Evolutionary conservation across 345 rosid genomes (phyloP), one percentile per base, ranked within the genome.

Genomic region (Melaleuca quinquenervia): DNA sequence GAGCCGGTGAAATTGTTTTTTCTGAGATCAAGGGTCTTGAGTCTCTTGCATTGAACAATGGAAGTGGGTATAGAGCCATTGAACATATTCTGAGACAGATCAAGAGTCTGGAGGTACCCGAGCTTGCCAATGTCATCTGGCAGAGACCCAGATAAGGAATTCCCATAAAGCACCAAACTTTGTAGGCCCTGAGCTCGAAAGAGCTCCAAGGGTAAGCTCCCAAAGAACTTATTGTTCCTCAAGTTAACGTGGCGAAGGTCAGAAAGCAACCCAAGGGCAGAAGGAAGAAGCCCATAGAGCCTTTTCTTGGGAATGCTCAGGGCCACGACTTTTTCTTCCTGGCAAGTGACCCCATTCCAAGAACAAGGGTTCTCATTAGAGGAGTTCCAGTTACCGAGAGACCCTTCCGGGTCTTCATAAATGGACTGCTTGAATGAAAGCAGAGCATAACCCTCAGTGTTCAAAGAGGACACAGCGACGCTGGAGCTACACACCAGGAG

Each of bases 271-370:
- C 96, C 99, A 84, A 97, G 88, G 45, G 98, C 90, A 52, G 98
- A 90, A 88, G 98, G 92, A 85, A 97, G 93, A 88, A 93, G 87
- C 88, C 98, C 98, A 88, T 82, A 89, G 55, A 97, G 98, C 54
- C 89, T 95, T 93, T 93, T 95, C 90, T 89, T 96, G 5, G 99
- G 99, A 87, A 97, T 93, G 89, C 97, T 94, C 83, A 97, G 70
- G 87, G 98, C 94, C 22, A 96, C 92, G 53, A 97, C 99, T 50
- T 84, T 95, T 83, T 84, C 91, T 45, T 96, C 96, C 85, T 93
- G 93, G 93, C 99, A 97, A 75, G 98, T 94, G 75, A 97, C 88
- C 83, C 98, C 99, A 91, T 96, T 96, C 99, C 99, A 97, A 0
- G 94, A 93, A 86, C 99, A 97, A 62, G 98, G 94, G 88, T 89